phyloP scores from a whole-genome alignment of 176 grass and related monocot genomes.

The Eremochloa ophiuroides region DNA sequence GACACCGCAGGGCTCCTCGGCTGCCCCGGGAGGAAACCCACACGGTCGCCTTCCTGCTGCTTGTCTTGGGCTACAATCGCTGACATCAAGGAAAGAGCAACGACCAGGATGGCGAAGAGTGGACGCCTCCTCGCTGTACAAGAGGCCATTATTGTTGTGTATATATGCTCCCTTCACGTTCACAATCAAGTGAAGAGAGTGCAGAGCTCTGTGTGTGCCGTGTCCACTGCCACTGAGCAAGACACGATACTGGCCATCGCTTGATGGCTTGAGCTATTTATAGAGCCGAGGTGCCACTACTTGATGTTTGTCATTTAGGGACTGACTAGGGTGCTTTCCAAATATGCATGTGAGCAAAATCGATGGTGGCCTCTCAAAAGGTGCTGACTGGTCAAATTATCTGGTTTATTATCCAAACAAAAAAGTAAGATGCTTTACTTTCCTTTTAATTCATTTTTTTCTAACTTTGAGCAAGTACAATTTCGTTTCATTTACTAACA shows the following conservation, averaged over 20 bases:
- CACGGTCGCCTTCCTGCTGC: slow-evolving; percentile 41
- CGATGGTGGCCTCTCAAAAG: no score
- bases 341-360: neutral
- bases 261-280: neutral
- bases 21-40: slow-evolving; percentile 41
- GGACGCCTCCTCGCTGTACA: neutral
- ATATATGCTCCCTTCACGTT: neutral
- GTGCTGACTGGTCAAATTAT: neutral
- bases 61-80: neutral
- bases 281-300: neutral
- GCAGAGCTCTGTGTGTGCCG: neutral
- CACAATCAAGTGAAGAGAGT: neutral
- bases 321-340: neutral
- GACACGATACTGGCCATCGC: neutral
- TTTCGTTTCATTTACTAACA: no score
- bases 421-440: neutral
- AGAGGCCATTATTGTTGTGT: slow-evolving; percentile 18
- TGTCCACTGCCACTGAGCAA: neutral
- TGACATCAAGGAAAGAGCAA: slow-evolving; percentile 10
- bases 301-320: neutral
- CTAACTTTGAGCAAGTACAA: neutral
- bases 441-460: no score
- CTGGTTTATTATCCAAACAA: neutral
- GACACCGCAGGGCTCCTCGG: slow-evolving; percentile 34
- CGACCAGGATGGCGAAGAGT: neutral